A percentile compares a stretch with the other conserved stretches of the same genome.
phyloP scores from a whole-genome alignment of 2,329 filamentous ascomycete genomes.

The Apiospora kogelbergensis region DNA sequence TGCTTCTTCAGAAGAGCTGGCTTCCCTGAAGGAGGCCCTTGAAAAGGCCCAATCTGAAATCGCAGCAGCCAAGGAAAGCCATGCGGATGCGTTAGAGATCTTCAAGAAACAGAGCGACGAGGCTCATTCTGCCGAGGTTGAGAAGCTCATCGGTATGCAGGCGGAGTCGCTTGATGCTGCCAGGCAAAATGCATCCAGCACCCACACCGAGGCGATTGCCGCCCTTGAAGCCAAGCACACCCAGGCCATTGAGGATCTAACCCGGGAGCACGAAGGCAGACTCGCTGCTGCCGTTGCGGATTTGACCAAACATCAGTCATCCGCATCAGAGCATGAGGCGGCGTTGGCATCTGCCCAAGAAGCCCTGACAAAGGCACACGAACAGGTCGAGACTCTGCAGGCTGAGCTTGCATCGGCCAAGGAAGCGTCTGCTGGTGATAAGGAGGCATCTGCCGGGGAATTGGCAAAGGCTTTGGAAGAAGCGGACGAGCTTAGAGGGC shows the following conservation, averaged over 20 bases:
- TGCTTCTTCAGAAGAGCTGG: constrained; percentile 37
- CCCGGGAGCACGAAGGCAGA: constrained; percentile 34
- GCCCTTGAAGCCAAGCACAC: constrained; percentile 44
- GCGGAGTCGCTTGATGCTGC: constrained; percentile 45
- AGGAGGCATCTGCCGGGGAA: constrained; percentile 20
- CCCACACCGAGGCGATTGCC: constrained; percentile 28
- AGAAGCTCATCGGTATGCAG: constrained; percentile 43
- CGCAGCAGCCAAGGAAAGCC: constrained; percentile 33
- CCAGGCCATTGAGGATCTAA: constrained; percentile 47
- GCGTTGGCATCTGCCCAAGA: constrained; percentile 36
- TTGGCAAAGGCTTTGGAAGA: constrained; percentile 49
- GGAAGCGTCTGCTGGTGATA: background rate
- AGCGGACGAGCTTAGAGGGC: constrained; percentile 48
- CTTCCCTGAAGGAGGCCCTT: constrained; percentile 32
- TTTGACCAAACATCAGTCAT: constrained; percentile 30
- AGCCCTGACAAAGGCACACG: constrained; percentile 30
- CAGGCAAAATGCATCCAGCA: constrained; percentile 37
- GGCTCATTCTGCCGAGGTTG: constrained; percentile 44
- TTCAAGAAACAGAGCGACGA: constrained; percentile 42
- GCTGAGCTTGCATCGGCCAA: constrained; percentile 31
- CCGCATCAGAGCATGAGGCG: constrained; percentile 31
- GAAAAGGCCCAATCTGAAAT: constrained; percentile 32
- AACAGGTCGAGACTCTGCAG: constrained; percentile 34
- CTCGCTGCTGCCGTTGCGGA: constrained; percentile 28
- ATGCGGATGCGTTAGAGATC: constrained; percentile 36